Percentiles rank a stretch among this genome's conserved stretches.
Evolutionary conservation across 1,284 basidiomycete species (phyloP).

Genomic region (Cryptococcus neoformans): DNA sequence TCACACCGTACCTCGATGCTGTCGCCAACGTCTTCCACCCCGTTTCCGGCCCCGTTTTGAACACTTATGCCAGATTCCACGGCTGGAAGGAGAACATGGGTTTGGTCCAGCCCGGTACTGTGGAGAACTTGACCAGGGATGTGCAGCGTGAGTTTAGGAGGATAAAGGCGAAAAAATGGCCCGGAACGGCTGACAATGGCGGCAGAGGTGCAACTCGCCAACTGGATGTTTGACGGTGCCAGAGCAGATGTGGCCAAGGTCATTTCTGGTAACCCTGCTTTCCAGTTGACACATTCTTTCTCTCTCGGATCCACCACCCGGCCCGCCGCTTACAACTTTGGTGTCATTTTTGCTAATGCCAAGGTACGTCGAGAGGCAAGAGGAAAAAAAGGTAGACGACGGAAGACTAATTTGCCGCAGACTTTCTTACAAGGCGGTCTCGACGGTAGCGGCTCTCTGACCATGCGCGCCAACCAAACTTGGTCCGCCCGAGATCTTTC

Average conservation of each 20-base stretch:
- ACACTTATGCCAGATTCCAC: constrained; percentile 67
- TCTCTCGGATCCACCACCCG: constrained; percentile 57
- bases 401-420: constrained; percentile 50
- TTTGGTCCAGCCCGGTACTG: constrained; percentile 80
- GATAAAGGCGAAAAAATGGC: not conserved
- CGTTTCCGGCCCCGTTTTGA: constrained; percentile 56
- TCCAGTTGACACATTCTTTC: constrained; percentile 98
- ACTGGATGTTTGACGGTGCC: constrained; percentile 96
- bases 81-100: constrained; percentile 75
- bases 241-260: constrained; percentile 95
- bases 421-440: constrained; percentile 89
- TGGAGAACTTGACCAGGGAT: constrained; percentile 88
- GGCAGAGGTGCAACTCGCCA: constrained; percentile 81
- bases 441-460: constrained; percentile 89
- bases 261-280: constrained; percentile 88
- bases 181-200: not conserved
- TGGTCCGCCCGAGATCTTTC: constrained; percentile 78
- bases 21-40: constrained; percentile 41
- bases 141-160: constrained; percentile 64
- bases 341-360: constrained; percentile 85
- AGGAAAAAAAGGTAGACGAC: not conserved
- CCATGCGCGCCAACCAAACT: constrained; percentile 83
- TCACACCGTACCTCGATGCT: constrained; percentile 39
- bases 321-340: constrained; percentile 87
- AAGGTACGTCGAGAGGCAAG: constrained; percentile 55